Evolutionary conservation across 495 filamentous ascomycete genomes (phyloP), one percentile per base, ranked within the genome.

Genomic region (Echria macrotheca): DNA sequence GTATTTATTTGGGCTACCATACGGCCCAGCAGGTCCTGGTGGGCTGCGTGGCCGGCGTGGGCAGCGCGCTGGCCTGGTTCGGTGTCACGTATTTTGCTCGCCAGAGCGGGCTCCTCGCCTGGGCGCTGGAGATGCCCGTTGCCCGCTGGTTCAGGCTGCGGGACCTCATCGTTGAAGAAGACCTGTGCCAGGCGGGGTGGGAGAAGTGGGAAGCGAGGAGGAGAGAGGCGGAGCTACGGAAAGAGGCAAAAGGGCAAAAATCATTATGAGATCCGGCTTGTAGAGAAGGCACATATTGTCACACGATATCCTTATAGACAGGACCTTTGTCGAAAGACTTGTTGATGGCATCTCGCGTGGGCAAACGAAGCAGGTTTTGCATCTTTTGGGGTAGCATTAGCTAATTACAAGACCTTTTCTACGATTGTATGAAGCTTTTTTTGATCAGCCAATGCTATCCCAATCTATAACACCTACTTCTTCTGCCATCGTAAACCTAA

Each of bases 1-100:
- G 93, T 28, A 75, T 96, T 44, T 99, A 99, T 62, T 67, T 99
- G 53, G 89, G 81, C 58, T 99, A 99, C 67, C 93, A 99, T 69
- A 97, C 91, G 4, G 76, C 76, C 22, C 80, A 74, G 55, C 93
- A 99, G 69, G 94, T 99, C 1, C 64, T 87, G 10, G 89, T 85
- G 1, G 93, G 93, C 10, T 81, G 69, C 49, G 69, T 63, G 11
- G 89, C 89, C 3, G 93, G 93, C 0, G 67, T 75, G 10, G 57
- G 82, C 2, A 89, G 82, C 56, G 91, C 86, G 2, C 55, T 86
- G 4, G 72, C 65, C 4, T 99, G 93, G 93, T 99, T 95, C 60
- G 57, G 69, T 3, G 69, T 84, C 24, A 93, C 86, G 22, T 69
- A 73, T 18, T 61, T 78, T 31, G 59, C 86, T 47, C 78, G 93